Base-by-base conservation (phyloP, 2,329 filamentous ascomycete species). In the Neopestalotiopsis clavispora region DNA sequence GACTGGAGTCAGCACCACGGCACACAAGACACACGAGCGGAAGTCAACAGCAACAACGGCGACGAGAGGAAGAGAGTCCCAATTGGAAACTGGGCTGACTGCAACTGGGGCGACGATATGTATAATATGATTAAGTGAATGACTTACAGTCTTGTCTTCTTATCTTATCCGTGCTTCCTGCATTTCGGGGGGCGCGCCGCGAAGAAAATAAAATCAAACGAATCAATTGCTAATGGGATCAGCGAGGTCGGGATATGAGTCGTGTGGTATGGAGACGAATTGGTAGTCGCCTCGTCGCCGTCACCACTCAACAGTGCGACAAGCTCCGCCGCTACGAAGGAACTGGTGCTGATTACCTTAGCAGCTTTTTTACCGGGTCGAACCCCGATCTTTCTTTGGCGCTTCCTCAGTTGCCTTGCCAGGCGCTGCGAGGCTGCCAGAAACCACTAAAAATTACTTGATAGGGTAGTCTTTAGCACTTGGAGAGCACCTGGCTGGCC, bases 221-320 rank as follows among this genome's bases (percentile, higher is more conserved):
- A 64, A 64, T 49, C 61, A 64, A 64, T 64, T 64, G 61, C 61
- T 64, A 64, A 64, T 64, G 61, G 61, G 38, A 64, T 23, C n/a
- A 64, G 61, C 61, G 61, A 64, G 40, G 61, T 64, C 61, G 61
- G 38, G 30, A 20, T 7, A 12, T 64, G 61, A 64, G 40, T 64
- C 61, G 61, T 64, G 61, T 40, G 30, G 59, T 34, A 64, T 64
- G 61, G 61, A 64, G 38, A 42, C 61, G 61, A 34, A 23, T 59
- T 40, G 59, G 30, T 30, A 23, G 59, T 40, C 59, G 32, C 59
- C 59, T 30, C 9, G 59, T 40, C 59, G 32, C 59, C 59, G 59
- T 62, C 59, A 62, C 59, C 59, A 62, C 30, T 62, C 32, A 30
- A 38, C 57, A 30, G 57, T 28, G n/a, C 34, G 32, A 52, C 17